These are phyloP conservation scores for Pyrenula aspistea DNA, from an alignment of 495 filamentous ascomycete genomes.

Conservation along the genomic window DNA sequence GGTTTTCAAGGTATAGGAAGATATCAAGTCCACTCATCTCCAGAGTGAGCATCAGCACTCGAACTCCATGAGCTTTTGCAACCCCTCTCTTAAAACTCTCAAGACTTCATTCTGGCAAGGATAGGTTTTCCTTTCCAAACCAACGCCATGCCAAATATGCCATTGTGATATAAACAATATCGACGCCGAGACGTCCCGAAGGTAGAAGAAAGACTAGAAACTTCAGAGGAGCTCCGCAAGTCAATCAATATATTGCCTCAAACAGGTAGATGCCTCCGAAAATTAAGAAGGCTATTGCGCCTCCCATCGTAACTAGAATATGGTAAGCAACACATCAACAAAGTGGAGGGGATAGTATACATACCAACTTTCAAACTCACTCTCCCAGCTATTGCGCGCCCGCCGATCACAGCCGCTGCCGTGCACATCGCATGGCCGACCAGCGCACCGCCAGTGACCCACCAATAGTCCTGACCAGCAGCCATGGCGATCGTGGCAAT, in stretches of 20 bases:
- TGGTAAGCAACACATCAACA: not conserved
- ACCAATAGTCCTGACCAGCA: slow-evolving; percentile 97
- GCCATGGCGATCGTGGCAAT: slow-evolving; percentile 99
- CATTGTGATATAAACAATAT: not conserved
- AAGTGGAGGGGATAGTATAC: slow-evolving; percentile 32
- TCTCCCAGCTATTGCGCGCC: slow-evolving; percentile 79
- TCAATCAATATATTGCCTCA: slow-evolving; percentile 54
- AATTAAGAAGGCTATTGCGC: slow-evolving; percentile 78
- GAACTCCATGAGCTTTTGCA: not conserved
- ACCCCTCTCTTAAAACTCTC: not conserved
- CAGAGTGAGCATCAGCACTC: not conserved
- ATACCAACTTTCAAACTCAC: slow-evolving; percentile 95
- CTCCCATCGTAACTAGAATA: slow-evolving; percentile 76
- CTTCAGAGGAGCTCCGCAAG: not conserved
- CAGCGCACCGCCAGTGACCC: slow-evolving; percentile 86
- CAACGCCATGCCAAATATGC: not conserved
- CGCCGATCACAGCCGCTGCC: slow-evolving; percentile 83
- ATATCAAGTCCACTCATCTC: too few relatives aligned
- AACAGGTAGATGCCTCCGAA: slow-evolving; percentile 87
- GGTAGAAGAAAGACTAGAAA: not conserved
- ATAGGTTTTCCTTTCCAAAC: not conserved
- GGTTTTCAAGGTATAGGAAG: too few relatives aligned
- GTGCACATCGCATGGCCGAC: slow-evolving; percentile 84
- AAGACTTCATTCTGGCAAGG: not conserved
- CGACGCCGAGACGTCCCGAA: not conserved